Percentiles rank a stretch among this genome's conserved stretches.
Evolutionary conservation across 345 rosid genomes (phyloP).

Genomic region (Rhizophora apiculata): DNA sequence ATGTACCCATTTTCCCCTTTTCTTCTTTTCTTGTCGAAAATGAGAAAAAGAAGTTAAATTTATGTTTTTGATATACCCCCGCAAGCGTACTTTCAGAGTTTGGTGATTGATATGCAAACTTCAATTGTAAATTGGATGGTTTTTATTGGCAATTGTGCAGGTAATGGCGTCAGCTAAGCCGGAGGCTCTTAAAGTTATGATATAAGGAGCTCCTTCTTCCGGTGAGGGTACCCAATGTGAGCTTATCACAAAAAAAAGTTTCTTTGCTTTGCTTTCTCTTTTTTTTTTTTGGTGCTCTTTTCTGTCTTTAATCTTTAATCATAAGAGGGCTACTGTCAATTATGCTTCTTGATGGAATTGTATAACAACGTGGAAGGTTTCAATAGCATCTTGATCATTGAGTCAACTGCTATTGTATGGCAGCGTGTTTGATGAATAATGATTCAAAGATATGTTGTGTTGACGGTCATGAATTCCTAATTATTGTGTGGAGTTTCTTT

Average conservation of each 20-base stretch:
- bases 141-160: conserved; percentile 8
- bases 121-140: not conserved
- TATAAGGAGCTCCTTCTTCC: conserved; percentile 96
- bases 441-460: no score
- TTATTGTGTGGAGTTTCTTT: no score
- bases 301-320: not conserved
- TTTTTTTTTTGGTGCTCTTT: not conserved
- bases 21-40: no score
- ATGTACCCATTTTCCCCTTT: no score
- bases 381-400: no score
- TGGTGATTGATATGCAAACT: not conserved
- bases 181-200: conserved; percentile 72
- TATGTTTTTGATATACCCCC: not conserved
- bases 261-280: not conserved
- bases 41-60: no score
- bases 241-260: conserved; percentile 77
- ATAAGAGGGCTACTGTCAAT: not conserved
- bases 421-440: no score
- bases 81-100: not conserved
- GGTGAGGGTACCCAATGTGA: conserved; percentile 99
- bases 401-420: no score
- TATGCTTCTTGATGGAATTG: no score
- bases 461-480: no score
- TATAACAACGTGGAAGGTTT: no score
- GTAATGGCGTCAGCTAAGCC: conserved; percentile 35